Conservation (phyloP, 1,284 basidiomycete species). For the Puccinia novopanici region DNA sequence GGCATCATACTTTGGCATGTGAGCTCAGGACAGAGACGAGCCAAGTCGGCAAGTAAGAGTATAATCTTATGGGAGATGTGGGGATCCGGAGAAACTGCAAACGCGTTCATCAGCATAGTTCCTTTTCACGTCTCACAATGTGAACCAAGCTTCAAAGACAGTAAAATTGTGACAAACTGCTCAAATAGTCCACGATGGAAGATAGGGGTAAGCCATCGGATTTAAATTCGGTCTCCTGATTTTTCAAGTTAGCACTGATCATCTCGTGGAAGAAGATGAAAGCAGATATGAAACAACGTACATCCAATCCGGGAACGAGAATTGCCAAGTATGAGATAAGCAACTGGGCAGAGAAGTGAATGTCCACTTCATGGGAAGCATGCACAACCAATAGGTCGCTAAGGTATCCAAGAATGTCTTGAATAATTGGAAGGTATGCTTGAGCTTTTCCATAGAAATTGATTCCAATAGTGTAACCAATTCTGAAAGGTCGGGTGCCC, state of each 20-base stretch:
- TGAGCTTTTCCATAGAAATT: conserved; percentile 40
- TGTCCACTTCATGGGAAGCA: conserved; percentile 35
- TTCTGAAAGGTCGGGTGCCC: conserved; percentile 22
- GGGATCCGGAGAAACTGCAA: conserved; percentile 75
- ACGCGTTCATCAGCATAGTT: conserved; percentile 33
- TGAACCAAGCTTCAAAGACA: not conserved
- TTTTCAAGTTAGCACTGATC: not conserved
- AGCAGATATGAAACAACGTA: conserved; percentile 13
- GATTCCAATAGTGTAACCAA: conserved; percentile 31
- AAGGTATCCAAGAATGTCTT: conserved; percentile 30
- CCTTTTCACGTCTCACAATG: not conserved
- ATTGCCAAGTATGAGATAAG: conserved; percentile 35
- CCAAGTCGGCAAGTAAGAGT: conserved; percentile 81
- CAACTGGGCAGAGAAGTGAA: conserved; percentile 44
- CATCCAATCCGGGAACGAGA: conserved; percentile 28
- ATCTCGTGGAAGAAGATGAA: not conserved
- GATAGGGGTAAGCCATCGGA: conserved; percentile 32
- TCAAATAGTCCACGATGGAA: conserved; percentile 51
- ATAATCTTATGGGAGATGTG: conserved; percentile 93
- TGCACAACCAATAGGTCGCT: conserved; percentile 20
- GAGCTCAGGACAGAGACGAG: conserved; percentile 80
- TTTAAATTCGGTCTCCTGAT: conserved; percentile 39
- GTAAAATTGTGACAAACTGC: conserved; percentile 18
- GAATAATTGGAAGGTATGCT: conserved; percentile 43
- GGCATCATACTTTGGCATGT: conserved; percentile 96